phyloP scores from a whole-genome alignment of 371 early-diverging fungal species.

The Mortierella sp. region DNA sequence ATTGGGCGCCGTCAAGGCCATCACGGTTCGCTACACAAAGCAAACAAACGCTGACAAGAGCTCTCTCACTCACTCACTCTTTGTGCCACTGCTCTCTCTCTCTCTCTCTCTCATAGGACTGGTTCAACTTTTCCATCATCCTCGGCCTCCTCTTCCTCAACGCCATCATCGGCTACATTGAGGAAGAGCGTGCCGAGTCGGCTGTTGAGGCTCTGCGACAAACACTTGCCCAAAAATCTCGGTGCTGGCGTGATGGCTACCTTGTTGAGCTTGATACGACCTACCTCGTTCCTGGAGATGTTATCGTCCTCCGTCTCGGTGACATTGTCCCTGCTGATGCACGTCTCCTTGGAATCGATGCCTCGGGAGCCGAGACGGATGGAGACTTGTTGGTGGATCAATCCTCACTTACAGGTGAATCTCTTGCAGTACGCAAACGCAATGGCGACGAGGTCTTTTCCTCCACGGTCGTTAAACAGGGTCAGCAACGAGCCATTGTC shows the following conservation, averaged over 20 bases:
- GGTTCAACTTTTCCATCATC: slow-evolving; percentile 88
- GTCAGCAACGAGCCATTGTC: slow-evolving; percentile 89
- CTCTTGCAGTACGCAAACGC: slow-evolving; percentile 81
- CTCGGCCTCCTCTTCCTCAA: slow-evolving; percentile 84
- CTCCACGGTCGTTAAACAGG: slow-evolving; percentile 90
- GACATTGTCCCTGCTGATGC: slow-evolving; percentile 96
- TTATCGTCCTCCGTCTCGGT: slow-evolving; percentile 89
- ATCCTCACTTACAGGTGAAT: slow-evolving; percentile 96
- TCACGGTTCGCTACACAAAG: neutral
- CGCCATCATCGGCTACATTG: slow-evolving; percentile 89
- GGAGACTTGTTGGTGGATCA: slow-evolving; percentile 90
- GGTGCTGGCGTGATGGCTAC: slow-evolving; percentile 81
- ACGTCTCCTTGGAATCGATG: slow-evolving; percentile 84
- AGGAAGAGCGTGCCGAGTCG: slow-evolving; percentile 90
- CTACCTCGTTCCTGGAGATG: slow-evolving; percentile 86
- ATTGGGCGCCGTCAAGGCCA: neutral
- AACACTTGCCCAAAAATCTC: slow-evolving; percentile 85
- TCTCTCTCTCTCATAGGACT: slow-evolving; percentile 54
- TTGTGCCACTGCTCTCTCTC: too few species aligned
- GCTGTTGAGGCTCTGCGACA: slow-evolving; percentile 91
- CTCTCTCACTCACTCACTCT: too few species aligned
- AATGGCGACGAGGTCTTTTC: slow-evolving; percentile 87
- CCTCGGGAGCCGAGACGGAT: slow-evolving; percentile 82
- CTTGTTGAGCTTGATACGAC: slow-evolving; percentile 81
- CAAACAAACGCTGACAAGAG: neutral